Evolutionary conservation across 2,329 filamentous ascomycete species (phyloP), one percentile per base, ranked within the genome.

Genomic region (Exophiala alcalophila): DNA sequence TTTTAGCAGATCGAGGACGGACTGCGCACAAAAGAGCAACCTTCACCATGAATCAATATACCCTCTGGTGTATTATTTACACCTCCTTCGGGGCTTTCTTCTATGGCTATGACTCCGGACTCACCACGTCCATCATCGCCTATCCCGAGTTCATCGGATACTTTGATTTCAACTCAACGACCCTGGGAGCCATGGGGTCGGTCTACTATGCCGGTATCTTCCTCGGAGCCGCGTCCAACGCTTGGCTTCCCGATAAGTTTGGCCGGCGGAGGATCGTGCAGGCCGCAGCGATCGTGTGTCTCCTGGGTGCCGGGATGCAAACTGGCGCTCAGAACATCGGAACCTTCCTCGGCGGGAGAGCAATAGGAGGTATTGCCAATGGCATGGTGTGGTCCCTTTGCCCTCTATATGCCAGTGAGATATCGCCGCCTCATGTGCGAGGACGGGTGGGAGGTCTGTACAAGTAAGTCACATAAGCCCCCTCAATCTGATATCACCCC

Each of bases 221-320:
- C 7, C 16, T 35, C 7, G 40, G 40, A 11, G 37, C 4, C 6
- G 5, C 16, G 4, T 9, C 30, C 5, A 27, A 27, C 21, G 3
- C 4, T 7, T 42, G 20, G 3, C 14, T 45, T 5, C 35, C 42
- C 21, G 23, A 46, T 21, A 41, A 46, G 30, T 16, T 29, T 14
- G 43, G 43, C 12, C 23, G 43, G 5, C 9, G 35, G 1, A 20
- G 37, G 25, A 36, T 37, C 1, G 41, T 46, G n/a, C 26, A 18
- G 4, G 4, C 41, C 9, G 43, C 21, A 2, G 29, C 30, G 16
- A n/a, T 41, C 5, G 73, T 83, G 55, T 78, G 76, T 57, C 57
- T 72, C 3, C 28, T 83, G 16, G 81, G 80, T 5, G 76, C 76
- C 1, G 65, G 70, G 23, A 67, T 84, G 2, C 81, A 84, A 58